Conservation (phyloP, 495 filamentous ascomycete genomes). For the Parachaetomium inaequale region DNA sequence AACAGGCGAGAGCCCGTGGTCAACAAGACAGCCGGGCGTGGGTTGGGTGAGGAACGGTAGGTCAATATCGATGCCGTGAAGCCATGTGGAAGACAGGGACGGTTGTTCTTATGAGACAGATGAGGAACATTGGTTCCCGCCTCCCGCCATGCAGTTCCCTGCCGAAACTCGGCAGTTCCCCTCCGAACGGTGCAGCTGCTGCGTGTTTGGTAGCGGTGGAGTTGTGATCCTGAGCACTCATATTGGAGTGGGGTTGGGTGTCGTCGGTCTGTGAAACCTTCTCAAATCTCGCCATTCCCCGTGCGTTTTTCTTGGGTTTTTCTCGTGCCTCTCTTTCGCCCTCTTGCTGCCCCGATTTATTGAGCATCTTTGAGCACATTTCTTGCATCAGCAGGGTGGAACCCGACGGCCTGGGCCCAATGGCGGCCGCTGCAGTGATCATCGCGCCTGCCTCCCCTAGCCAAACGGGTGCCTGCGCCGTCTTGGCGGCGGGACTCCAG, state of each 20-base stretch:
- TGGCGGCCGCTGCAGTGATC: not conserved
- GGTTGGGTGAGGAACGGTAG: too few relatives aligned
- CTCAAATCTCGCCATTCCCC: not conserved
- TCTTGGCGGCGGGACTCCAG: conserved; percentile 10
- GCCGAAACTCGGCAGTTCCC: not conserved
- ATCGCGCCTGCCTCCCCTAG: not conserved
- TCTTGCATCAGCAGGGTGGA: conserved; percentile 15
- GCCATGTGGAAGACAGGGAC: not conserved
- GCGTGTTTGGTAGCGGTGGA: conserved; percentile 1
- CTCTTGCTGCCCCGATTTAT: not conserved
- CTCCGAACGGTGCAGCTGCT: not conserved
- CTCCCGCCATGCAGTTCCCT: too few relatives aligned
- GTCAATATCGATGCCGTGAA: too few relatives aligned
- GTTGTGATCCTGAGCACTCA: not conserved
- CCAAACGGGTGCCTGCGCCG: not conserved
- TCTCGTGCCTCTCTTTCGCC: not conserved
- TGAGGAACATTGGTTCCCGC: not conserved
- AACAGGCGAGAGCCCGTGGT: too few relatives aligned
- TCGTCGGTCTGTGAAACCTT: conserved; percentile 3
- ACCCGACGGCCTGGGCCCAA: conserved; percentile 9
- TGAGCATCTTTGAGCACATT: conserved; percentile 32
- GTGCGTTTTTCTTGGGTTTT: not conserved
- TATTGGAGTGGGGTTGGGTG: too few relatives aligned
- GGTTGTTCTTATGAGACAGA: not conserved
- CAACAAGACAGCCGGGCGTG: too few relatives aligned